These are phyloP conservation scores for Kazachstania viticola DNA, from an alignment of 805 yeast species.

Conservation along the genomic window DNA sequence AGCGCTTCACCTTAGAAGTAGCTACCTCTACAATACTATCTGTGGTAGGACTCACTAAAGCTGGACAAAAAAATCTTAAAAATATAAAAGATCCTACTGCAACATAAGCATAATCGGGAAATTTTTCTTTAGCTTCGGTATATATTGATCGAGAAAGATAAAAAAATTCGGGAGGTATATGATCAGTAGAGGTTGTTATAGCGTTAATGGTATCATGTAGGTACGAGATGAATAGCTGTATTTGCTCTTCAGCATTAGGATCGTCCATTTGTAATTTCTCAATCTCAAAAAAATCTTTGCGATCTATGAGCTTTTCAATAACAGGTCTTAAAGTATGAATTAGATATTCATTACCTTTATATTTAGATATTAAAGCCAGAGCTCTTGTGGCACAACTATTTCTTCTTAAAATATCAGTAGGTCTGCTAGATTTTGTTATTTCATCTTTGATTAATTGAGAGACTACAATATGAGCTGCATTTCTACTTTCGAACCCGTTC, in stretches of 20 bases:
- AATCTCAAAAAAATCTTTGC: slow-evolving; percentile 49
- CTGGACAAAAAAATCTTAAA: slow-evolving; percentile 74
- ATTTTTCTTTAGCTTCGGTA: slow-evolving; percentile 43
- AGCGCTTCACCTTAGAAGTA: slow-evolving; percentile 39
- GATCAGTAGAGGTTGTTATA: slow-evolving; percentile 41
- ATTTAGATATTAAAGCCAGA: slow-evolving; percentile 56
- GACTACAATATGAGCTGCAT: slow-evolving; percentile 37
- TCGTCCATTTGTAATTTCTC: slow-evolving; percentile 36
- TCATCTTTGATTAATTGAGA: slow-evolving; percentile 48
- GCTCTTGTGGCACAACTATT: slow-evolving; percentile 76
- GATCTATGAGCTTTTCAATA: slow-evolving; percentile 39
- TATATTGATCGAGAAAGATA: slow-evolving; percentile 59
- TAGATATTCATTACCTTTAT: slow-evolving; percentile 54
- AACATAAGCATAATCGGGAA: slow-evolving; percentile 52
- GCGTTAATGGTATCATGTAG: slow-evolving; percentile 45
- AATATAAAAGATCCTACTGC: slow-evolving; percentile 85
- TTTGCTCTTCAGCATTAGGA: slow-evolving; percentile 30
- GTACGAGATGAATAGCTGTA: slow-evolving; percentile 42
- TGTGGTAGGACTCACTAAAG: slow-evolving; percentile 74
- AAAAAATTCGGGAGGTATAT: slow-evolving; percentile 61
- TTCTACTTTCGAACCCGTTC: slow-evolving; percentile 38
- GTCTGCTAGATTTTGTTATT: slow-evolving; percentile 44
- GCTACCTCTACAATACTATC: slow-evolving; percentile 31
- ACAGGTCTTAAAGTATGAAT: slow-evolving; percentile 42
- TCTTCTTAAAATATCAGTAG: slow-evolving; percentile 66